Percentiles rank a stretch among this genome's conserved stretches.
Evolutionary conservation across 129 eudicot species (phyloP).

Genomic region (Ambrosia artemisiifolia): DNA sequence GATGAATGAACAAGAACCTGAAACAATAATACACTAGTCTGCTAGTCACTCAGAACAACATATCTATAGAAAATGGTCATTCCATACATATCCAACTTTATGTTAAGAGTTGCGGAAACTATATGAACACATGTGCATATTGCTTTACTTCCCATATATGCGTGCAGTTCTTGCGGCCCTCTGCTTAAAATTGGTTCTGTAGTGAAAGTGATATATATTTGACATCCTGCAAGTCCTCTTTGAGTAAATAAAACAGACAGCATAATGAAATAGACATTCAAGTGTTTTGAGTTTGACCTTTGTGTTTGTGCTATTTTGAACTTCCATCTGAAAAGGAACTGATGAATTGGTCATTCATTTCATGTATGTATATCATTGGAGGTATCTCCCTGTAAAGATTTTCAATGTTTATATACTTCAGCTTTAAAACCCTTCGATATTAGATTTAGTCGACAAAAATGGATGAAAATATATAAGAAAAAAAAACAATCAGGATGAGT

Average conservation of each 20-base stretch:
- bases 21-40: no score
- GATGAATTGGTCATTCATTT: slow-evolving; percentile 35
- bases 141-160: neutral
- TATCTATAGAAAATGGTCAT: neutral
- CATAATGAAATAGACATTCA: neutral
- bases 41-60: no score
- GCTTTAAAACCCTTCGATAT: neutral
- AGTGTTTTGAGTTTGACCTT: slow-evolving; percentile 18
- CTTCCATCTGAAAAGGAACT: slow-evolving; percentile 40
- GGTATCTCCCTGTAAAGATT: slow-evolving; percentile 57
- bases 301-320: slow-evolving; percentile 34
- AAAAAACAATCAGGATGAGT: neutral
- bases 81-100: neutral
- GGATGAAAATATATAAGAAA: neutral
- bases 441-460: neutral
- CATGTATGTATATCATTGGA: slow-evolving; percentile 70
- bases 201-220: neutral
- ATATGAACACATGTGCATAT: neutral
- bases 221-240: slow-evolving; percentile 6
- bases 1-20: no score
- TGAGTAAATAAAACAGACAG: neutral
- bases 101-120: neutral
- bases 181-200: neutral
- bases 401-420: neutral
- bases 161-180: neutral